Conservation (phyloP, 352 stramenopile species). For the Phytopythium chamaehyphon region DNA sequence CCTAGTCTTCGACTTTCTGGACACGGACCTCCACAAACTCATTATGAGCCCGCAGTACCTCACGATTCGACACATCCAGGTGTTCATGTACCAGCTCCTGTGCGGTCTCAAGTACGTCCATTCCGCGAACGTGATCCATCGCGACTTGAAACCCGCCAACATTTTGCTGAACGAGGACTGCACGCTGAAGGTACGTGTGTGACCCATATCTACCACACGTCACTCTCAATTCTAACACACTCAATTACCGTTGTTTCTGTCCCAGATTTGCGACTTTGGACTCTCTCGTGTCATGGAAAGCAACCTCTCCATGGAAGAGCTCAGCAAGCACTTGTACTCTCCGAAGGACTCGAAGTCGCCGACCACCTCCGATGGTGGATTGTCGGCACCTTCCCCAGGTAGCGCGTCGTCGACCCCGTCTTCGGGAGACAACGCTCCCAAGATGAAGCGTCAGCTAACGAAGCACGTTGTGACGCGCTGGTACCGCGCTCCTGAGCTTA, state of each 20-base stretch:
- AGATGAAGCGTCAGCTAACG: conserved; percentile 91
- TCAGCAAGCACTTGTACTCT: conserved; percentile 75
- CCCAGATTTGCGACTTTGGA: conserved; percentile 81
- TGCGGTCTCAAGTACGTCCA: conserved; percentile 96
- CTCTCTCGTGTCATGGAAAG: conserved; percentile 80
- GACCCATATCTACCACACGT: not conserved
- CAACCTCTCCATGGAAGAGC: conserved; percentile 69
- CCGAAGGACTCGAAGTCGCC: conserved; percentile 77
- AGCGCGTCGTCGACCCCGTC: conserved; percentile 69
- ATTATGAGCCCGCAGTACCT: conserved; percentile 93
- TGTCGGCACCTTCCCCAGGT: conserved; percentile 53
- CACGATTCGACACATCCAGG: conserved; percentile 94
- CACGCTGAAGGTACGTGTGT: conserved; percentile 59
- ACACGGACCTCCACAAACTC: conserved; percentile 93
- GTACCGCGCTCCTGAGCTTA: conserved; percentile 96
- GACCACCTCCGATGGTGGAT: conserved; percentile 60
- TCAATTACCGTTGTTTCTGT: not conserved
- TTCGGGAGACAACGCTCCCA: conserved; percentile 52
- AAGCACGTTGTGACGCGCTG: conserved; percentile 98
- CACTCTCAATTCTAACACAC: not conserved
- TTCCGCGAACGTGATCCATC: conserved; percentile 87
- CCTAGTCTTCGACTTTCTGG: conserved; percentile 91
- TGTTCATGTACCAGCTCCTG: conserved; percentile 96
- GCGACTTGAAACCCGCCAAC: conserved; percentile 88
- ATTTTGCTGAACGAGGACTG: conserved; percentile 87